Evolutionary conservation across 2,329 filamentous ascomycete species (phyloP), one percentile per base, ranked within the genome.

Genomic region (Exophiala phaeomuriformis): DNA sequence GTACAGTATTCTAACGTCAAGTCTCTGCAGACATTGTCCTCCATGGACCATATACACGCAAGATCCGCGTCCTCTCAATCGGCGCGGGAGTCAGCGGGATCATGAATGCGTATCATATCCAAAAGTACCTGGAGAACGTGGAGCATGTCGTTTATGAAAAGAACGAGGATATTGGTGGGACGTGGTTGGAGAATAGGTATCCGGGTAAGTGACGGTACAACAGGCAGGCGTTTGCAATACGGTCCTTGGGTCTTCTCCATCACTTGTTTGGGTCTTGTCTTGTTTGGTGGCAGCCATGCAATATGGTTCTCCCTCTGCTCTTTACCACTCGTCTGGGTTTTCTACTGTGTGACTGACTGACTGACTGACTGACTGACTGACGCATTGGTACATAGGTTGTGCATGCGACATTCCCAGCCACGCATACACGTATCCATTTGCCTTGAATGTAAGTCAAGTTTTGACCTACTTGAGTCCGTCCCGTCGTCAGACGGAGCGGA

Each of bases 41-140:
- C 29, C 53, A 59, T 52, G 59, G 58, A 3, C 59, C 61, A 4
- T 60, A 55, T 19, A 60, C 60, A 42, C 69, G 73, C 7, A 74
- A 71, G 57, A 53, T 78, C 28, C 72, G 69, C 40, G 71, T 76
- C 2, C 56, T 78, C 37, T 75, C 71, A 5, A 75, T 77, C 50
- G 75, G 75, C 31, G 75, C 71, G 3, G 75, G 75, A 4, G 66
- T 76, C 1, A 72, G 70, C 6, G 74, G 57, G 7, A 6, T 86
- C 83, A 49, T 85, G 83, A 59, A 90, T 77, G 88, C 89, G 91
- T 60, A 60, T 29, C 52, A 58, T 35, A 60, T 62, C n/a, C 58
- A 62, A 36, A 60, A 60, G 45, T 40, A 55, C 10, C 51, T 60
- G 12, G 45, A 60, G 40, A 63, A 62, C 49, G 57, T 64, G 5